Evolutionary conservation across 768 basidiomycete genomes (phyloP).

Genomic region (Xanthoconium stramineum): DNA sequence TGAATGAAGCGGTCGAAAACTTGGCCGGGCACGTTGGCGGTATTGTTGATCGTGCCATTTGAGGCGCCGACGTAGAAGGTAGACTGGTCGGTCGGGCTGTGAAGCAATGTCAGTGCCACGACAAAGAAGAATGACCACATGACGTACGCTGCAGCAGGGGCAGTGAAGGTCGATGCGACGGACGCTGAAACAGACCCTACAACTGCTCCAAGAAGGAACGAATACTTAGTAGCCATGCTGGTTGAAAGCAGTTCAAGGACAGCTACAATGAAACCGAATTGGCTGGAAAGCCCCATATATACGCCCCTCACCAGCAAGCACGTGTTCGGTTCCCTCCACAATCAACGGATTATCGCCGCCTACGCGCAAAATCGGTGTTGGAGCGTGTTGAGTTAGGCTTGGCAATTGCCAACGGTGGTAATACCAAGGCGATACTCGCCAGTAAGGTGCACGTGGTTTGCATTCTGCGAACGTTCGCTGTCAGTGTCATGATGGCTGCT

Average conservation of each 20-base stretch:
- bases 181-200: constrained; percentile 23
- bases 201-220: constrained; percentile 12
- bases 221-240: constrained; percentile 16
- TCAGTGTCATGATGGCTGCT: not conserved
- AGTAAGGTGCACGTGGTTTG: not conserved
- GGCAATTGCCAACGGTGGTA: not conserved
- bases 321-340: constrained; percentile 1
- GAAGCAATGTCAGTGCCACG: not conserved
- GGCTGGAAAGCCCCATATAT: constrained; percentile 4
- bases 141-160: constrained; percentile 29
- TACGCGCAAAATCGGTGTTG: not conserved
- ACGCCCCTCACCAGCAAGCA: not conserved
- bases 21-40: constrained; percentile 37
- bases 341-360: not conserved
- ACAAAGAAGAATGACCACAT: not conserved
- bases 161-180: constrained; percentile 24
- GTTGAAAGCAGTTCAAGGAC: not conserved
- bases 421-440: too few relatives aligned
- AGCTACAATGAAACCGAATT: too few relatives aligned
- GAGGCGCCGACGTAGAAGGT: constrained; percentile 40
- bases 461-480: not conserved
- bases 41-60: constrained; percentile 42
- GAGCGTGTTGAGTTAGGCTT: not conserved
- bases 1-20: constrained; percentile 48
- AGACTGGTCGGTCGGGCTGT: constrained; percentile 29